Percentiles rank a stretch among this genome's conserved stretches.
Conservation (phyloP, 2,329 filamentous ascomycete genomes). For the Spiromastix sp. region DNA sequence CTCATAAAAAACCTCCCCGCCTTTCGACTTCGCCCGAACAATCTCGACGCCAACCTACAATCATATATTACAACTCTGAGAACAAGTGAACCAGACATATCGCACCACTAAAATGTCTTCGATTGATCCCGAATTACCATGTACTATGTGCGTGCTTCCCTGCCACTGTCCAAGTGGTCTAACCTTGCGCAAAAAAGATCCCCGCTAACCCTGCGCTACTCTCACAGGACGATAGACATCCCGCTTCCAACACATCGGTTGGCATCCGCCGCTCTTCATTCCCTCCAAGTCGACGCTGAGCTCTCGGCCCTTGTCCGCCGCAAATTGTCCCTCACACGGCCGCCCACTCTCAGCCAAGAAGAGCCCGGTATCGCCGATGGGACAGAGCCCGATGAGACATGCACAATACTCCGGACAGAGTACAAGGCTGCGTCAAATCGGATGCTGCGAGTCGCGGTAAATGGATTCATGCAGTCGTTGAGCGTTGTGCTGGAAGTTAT, state of each 20-base stretch:
- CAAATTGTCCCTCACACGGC: slow-evolving; percentile 48
- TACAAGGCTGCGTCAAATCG: slow-evolving; percentile 88
- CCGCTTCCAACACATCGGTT: slow-evolving; percentile 75
- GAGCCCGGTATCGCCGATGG: background rate
- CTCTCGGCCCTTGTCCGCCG: slow-evolving; percentile 75
- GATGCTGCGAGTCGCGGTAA: slow-evolving; percentile 92
- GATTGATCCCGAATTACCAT: slow-evolving; percentile 47
- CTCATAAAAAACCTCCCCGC: no score
- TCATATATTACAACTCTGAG: no score
- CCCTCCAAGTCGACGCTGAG: slow-evolving; percentile 78
- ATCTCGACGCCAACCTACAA: no score
- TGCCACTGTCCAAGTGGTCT: no score
- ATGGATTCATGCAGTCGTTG: slow-evolving; percentile 89
- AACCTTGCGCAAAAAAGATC: slow-evolving; percentile 5
- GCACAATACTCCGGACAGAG: slow-evolving; percentile 56
- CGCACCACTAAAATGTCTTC: slow-evolving; percentile 7
- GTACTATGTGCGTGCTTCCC: slow-evolving; percentile 45
- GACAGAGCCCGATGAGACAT: slow-evolving; percentile 23
- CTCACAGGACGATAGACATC: slow-evolving; percentile 49
- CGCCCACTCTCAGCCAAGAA: slow-evolving; percentile 1
- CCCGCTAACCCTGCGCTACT: slow-evolving; percentile 7
- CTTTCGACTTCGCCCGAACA: no score
- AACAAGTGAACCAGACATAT: no score
- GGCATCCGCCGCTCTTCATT: slow-evolving; percentile 61
- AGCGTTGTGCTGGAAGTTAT: slow-evolving; percentile 79